These are phyloP conservation scores for Sporothrix sp. DNA, from an alignment of 2,329 filamentous ascomycete species.

Conservation along the genomic window DNA sequence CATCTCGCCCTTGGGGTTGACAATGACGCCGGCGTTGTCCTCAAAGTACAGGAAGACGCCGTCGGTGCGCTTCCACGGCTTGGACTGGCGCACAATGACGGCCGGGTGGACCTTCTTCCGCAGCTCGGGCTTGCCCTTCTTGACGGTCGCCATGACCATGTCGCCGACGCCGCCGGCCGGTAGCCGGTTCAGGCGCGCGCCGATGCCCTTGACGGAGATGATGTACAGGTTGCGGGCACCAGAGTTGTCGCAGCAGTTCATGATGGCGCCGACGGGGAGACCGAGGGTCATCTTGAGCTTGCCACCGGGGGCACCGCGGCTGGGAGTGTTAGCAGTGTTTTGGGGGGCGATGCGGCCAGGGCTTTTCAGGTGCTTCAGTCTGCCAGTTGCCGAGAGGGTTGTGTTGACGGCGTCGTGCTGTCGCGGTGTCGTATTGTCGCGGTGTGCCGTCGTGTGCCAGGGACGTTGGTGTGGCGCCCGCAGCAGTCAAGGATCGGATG, in stretches of 20 bases:
- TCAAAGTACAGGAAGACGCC: constrained; percentile 99
- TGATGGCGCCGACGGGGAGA: constrained; percentile 98
- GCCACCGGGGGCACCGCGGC: constrained; percentile 92
- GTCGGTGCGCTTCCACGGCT: constrained; percentile 98
- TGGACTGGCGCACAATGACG: constrained; percentile 67
- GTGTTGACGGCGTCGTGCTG: background rate
- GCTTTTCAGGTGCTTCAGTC: too few relatives aligned
- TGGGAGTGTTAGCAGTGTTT: too few relatives aligned
- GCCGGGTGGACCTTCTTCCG: constrained; percentile 99
- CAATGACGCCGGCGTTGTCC: constrained; percentile 99
- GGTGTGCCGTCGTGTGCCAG: background rate
- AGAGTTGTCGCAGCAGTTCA: constrained; percentile 99
- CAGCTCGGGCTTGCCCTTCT: constrained; percentile 99
- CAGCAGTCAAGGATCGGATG: too few relatives aligned
- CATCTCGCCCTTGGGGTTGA: constrained; percentile 99
- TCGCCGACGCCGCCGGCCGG: constrained; percentile 96
- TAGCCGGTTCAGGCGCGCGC: constrained; percentile 93
- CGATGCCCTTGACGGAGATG: constrained; percentile 98
- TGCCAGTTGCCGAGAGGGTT: background rate
- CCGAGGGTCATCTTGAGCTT: constrained; percentile 99
- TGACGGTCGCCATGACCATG: constrained; percentile 99
- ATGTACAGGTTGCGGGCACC: constrained; percentile 99
- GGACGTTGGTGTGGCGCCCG: background rate
- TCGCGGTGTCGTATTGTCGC: background rate
- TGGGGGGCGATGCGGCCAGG: too few relatives aligned